Evolutionary conservation across 768 basidiomycete species (phyloP), one percentile per base, ranked within the genome.

Genomic region (Serendipita sp.): DNA sequence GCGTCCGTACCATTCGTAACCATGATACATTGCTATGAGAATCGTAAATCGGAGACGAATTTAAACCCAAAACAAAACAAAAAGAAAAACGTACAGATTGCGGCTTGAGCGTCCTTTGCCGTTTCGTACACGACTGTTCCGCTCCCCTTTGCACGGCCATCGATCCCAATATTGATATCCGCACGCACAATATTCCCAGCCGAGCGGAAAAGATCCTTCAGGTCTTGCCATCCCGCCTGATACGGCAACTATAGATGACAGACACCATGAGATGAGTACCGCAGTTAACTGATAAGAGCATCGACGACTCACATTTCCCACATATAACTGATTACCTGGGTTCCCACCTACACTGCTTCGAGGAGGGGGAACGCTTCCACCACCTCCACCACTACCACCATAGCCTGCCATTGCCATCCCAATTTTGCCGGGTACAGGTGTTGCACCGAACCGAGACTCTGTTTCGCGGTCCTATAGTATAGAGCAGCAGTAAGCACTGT

Each of bases 141-240:
- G 63, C 90, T 95, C 24, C 95, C 95, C 73, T 96, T 95, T 15
- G 95, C 93, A 11, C 86, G 82, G 32, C 94, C 94, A 74, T 96
- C 92, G 24, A 86, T 84, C 66, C 89, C 91, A 65, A 95, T 88
- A 69, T 94, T 93, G 68, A 97, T 92, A 73, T 98, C 95, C 65
- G 95, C 92, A 53, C 95, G 85, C 68, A 97, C 84, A 69, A 99
- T 94, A 71, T 91, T 89, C 4, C 95, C 95, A 51, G 95, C 90
- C 34, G 90, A 84, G 65, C 95, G 86, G 86, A 98, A 97, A 34
- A 98, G 78, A 74, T 98, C 95, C 72, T 98, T 98, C 65, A 98
- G 77, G 73, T 98, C 95, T 73, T 99, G 95, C 95, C 95, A 99
- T 35, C 92, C 92, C n/a, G 92, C 93, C 76, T 94, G 92, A 72